Evolutionary conservation across 2,329 filamentous ascomycete species (phyloP).

Genomic region (Botrytis tulipae): DNA sequence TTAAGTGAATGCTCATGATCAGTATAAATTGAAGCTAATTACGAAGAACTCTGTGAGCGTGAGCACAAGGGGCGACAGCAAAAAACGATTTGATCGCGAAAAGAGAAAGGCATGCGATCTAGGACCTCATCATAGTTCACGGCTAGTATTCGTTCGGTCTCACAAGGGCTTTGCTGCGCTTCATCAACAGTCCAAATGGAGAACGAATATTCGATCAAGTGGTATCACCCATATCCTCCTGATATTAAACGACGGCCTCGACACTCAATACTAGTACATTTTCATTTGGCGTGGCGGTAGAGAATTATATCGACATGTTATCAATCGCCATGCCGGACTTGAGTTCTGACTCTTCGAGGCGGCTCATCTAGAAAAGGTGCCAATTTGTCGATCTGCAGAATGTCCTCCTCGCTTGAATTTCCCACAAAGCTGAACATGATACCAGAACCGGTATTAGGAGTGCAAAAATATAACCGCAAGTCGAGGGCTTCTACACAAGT

Average conservation of each 20-base stretch:
- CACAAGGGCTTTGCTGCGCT: background rate
- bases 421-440: background rate
- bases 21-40: background rate
- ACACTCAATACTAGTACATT: background rate
- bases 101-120: background rate
- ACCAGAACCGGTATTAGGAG: background rate
- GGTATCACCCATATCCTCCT: background rate
- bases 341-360: background rate
- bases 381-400: background rate
- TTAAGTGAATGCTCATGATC: background rate
- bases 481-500: background rate
- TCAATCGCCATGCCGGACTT: background rate
- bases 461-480: background rate
- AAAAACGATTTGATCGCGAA: too few relatives aligned
- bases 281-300: background rate
- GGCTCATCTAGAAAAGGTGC: background rate
- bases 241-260: background rate
- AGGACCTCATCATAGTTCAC: background rate
- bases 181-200: background rate
- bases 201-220: background rate
- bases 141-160: background rate
- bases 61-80: background rate
- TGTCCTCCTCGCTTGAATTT: background rate
- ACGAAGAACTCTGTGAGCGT: background rate
- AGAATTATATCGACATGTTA: background rate